phyloP scores from a whole-genome alignment of 164 flowering plant species.

The Dillenia turbinata region DNA sequence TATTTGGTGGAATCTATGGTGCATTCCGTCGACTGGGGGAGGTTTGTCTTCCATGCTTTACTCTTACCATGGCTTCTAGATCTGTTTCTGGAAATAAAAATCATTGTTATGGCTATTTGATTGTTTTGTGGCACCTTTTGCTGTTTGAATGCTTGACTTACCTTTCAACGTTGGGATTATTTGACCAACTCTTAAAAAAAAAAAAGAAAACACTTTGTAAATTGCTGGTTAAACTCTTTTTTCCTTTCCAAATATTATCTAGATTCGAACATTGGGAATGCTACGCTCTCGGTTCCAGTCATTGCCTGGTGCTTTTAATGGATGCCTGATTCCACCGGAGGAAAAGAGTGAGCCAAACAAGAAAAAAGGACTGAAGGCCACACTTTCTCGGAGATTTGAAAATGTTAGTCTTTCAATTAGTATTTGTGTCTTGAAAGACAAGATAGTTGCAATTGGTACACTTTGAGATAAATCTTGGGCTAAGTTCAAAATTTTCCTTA shows the following conservation, averaged over 20 bases:
- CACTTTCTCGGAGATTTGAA: constrained; percentile 56
- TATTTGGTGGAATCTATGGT: constrained; percentile 97
- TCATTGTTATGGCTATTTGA: background rate
- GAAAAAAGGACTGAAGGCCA: constrained; percentile 75
- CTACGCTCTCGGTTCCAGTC: constrained; percentile 84
- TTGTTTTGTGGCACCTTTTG: background rate
- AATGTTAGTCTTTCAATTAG: constrained; percentile 27
- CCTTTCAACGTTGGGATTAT: background rate
- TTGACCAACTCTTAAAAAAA: background rate
- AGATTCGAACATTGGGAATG: constrained; percentile 97
- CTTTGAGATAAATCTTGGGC: too few relatives aligned
- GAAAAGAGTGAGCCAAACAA: constrained; percentile 48
- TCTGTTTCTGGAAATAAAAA: background rate
- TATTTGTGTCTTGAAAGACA: too few relatives aligned
- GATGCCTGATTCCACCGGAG: constrained; percentile 70
- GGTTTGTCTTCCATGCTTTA: constrained; percentile 37
- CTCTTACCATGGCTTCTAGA: background rate
- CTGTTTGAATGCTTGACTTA: too few relatives aligned
- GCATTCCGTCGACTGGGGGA: constrained; percentile 99
- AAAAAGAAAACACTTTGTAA: background rate
- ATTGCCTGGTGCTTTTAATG: constrained; percentile 93
- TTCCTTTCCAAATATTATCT: constrained; percentile 11
- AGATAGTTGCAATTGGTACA: too few relatives aligned
- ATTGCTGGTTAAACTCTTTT: background rate
- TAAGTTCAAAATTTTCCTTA: too few relatives aligned